phyloP scores from a whole-genome alignment of 169 alveolate genomes.

The Eimeria acervulina region DNA sequence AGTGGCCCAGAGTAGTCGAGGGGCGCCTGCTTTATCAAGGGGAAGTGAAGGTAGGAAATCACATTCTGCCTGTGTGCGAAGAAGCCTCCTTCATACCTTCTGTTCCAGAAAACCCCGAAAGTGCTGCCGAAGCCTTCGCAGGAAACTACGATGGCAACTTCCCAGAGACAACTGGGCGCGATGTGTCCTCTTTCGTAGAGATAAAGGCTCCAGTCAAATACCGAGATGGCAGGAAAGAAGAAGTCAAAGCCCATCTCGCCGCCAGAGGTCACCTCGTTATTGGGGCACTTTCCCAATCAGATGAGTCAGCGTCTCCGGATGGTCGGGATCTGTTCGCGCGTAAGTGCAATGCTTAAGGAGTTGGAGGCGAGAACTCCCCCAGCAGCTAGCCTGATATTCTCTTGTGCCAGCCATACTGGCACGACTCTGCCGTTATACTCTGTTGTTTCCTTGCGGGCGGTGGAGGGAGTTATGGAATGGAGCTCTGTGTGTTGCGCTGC shows the following conservation, averaged over 20 bases:
- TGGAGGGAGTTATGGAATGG: neutral
- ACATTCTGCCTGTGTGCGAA: neutral
- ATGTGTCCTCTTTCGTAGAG: slow-evolving; percentile 1
- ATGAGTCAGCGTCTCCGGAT: neutral
- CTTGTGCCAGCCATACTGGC: neutral
- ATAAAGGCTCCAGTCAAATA: slow-evolving; percentile 11
- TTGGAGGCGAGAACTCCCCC: neutral
- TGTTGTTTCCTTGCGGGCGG: neutral
- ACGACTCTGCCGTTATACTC: neutral
- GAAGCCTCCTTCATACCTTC: neutral
- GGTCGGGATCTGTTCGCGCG: slow-evolving; percentile 65
- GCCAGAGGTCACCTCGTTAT: neutral
- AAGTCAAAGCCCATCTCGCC: neutral
- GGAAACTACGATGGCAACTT: slow-evolving; percentile 51
- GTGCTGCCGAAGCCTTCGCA: slow-evolving; percentile 11
- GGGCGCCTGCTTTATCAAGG: slow-evolving; percentile 61
- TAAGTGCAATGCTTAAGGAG: neutral
- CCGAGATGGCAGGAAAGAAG: neutral
- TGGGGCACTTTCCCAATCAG: slow-evolving; percentile 31
- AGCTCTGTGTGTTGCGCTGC: neutral
- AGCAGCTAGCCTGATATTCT: neutral
- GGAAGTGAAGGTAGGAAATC: slow-evolving; percentile 36
- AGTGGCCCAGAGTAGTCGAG: slow-evolving; percentile 50
- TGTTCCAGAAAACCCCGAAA: neutral
- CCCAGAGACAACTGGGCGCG: slow-evolving; percentile 37